Base-by-base conservation (phyloP, 2,329 filamentous ascomycete genomes). In the Hymenoscyphus repandus region DNA sequence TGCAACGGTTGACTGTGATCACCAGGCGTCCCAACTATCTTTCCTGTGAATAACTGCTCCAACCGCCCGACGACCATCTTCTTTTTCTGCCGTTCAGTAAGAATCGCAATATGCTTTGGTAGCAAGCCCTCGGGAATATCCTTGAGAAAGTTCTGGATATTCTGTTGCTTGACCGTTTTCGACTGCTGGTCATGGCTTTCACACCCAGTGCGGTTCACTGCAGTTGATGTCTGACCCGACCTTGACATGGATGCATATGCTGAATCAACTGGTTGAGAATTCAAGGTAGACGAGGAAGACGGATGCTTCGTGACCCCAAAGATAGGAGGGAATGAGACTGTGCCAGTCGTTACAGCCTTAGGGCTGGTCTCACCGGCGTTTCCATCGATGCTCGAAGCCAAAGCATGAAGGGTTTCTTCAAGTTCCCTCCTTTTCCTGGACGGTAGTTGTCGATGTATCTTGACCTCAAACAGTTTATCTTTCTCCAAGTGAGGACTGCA, bases 381-480 rank as follows among this genome's bases (percentile, higher is more conserved):
- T 9, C 67, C 73, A 18, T 82, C 77, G 3, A 91, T 74, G 22
- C 74, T 78, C 1, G 81, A 75, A 1, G 85, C 83, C 57, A 92
- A 91, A 44, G 83, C 81, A 49, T 83, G 79, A 9, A 95, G 69
- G 0, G 83, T 82, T 6, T 83, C 79, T 63, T 95, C 88, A 17
- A 95, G 68, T 56, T 93, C 88, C 51, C 82, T 76, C 67, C 86
- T 90, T 70, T 90, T 91, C 45, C 80, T 76, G 42, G 80, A 75
- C 0, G 86, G 79, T 37, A 95, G 68, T 0, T 85, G 82, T 20
- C 45, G 45, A 59, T 93, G 88, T 30, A 91, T 78, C 59, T 88
- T 85, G 54, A 95, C 82, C 65, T 95, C 90, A 59, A 95, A 92
- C 0, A 95, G 69, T 63, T 88, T 90, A 30, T 95, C 88, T 42